A percentile compares a stretch with the other conserved stretches of the same genome.
Conservation (phyloP, 2,329 filamentous ascomycete genomes). For the Colletotrichum graminicola region DNA sequence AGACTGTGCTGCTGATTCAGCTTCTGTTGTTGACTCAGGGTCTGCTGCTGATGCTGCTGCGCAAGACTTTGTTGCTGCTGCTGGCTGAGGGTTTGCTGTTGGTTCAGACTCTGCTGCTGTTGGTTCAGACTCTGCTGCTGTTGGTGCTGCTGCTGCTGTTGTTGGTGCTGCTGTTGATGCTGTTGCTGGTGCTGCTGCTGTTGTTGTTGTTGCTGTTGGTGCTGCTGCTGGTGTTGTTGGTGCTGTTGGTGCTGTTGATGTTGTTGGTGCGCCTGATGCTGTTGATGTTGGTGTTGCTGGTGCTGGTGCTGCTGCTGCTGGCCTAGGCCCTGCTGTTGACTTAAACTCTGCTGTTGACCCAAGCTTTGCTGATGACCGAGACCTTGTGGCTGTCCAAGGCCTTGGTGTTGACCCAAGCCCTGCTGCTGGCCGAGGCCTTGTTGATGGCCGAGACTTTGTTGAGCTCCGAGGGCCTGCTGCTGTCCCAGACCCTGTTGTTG, state of each 20-base stretch:
- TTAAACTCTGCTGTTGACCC: conserved; percentile 28
- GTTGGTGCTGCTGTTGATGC: conserved; percentile 49
- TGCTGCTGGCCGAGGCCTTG: conserved; percentile 36
- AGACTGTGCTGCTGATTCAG: conserved; percentile 49
- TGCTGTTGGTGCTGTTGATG: conserved; percentile 46
- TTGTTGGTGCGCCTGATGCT: conserved; percentile 48
- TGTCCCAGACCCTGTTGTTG: conserved; percentile 39
- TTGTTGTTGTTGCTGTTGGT: conserved; percentile 46
- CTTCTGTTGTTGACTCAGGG: conserved; percentile 49
- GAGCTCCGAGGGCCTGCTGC: conserved; percentile 36
- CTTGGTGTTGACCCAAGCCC: conserved; percentile 31
- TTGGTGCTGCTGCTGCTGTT: conserved; percentile 48
- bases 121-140: conserved; percentile 46
- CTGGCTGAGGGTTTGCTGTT: conserved; percentile 49
- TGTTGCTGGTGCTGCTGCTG: conserved; percentile 49
- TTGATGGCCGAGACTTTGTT: conserved; percentile 39
- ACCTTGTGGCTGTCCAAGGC: conserved; percentile 31
- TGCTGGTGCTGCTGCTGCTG: conserved; percentile 46
- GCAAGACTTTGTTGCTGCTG: conserved; percentile 47
- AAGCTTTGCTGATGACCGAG: conserved; percentile 27
- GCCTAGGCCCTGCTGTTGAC: conserved; percentile 32
- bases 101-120: conserved; percentile 49
- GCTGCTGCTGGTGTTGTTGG: conserved; percentile 45
- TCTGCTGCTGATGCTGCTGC: conserved; percentile 48
- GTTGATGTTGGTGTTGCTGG: conserved; percentile 49